Evolutionary conservation across 208 protist genomes (phyloP).

Genomic region (Leishmania major): DNA sequence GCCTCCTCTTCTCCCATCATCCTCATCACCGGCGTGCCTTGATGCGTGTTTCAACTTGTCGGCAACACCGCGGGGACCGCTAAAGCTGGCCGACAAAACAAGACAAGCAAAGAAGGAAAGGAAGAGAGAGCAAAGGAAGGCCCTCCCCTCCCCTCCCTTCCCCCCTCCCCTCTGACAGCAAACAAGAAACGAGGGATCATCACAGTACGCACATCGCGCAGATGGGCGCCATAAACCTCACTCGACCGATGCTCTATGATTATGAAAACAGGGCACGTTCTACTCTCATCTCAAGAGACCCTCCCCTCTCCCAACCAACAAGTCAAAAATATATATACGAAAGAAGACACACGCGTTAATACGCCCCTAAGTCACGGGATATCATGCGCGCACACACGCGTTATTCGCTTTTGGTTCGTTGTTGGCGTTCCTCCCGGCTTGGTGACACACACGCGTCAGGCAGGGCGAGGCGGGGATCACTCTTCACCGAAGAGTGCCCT

Average conservation of each 20-base stretch:
- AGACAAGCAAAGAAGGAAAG: no score
- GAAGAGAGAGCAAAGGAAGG: background rate
- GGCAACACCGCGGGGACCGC: no score
- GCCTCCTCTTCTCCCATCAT: background rate
- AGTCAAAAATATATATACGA: background rate
- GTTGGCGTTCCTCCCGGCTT: background rate
- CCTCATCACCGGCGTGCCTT: no score
- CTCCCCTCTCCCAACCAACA: background rate
- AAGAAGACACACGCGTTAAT: no score
- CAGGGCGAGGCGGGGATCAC: background rate
- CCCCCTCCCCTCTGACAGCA: background rate
- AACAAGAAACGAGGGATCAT: background rate
- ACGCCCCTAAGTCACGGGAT: background rate
- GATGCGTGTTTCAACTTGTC: no score
- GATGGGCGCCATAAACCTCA: background rate
- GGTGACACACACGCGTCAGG: background rate
- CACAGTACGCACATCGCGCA: background rate
- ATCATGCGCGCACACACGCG: background rate
- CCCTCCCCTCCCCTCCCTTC: background rate
- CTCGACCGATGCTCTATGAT: background rate
- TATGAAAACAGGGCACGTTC: background rate
- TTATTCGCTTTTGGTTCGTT: background rate
- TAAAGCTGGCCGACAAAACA: no score
- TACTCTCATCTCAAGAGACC: background rate
- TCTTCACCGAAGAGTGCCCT: background rate